Evolutionary conservation across 805 yeast species (phyloP).

Genomic region (Yamadazyma nakazawae): DNA sequence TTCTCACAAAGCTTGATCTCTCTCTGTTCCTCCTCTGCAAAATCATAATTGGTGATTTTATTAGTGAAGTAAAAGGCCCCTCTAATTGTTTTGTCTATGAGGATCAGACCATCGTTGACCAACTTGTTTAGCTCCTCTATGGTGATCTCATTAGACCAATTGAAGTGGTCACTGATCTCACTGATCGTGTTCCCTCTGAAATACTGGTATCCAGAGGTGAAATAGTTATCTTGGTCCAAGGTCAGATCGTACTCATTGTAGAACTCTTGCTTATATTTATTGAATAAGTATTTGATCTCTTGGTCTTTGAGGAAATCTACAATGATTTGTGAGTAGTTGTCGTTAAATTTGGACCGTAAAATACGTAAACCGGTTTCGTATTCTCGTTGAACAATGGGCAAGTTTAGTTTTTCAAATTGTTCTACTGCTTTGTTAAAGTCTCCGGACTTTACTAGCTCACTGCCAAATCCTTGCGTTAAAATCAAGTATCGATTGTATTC

Average conservation of each 20-base stretch:
- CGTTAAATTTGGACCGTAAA: constrained; percentile 22
- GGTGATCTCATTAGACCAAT: constrained; percentile 67
- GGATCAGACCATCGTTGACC: constrained; percentile 52
- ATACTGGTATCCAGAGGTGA: constrained; percentile 16
- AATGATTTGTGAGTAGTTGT: constrained; percentile 25
- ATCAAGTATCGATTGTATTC: constrained; percentile 36
- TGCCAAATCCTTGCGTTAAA: constrained; percentile 45
- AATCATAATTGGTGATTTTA: constrained; percentile 11
- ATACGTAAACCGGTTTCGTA: constrained; percentile 37
- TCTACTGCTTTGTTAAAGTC: constrained; percentile 64
- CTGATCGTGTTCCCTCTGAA: constrained; percentile 36
- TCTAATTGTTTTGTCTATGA: constrained; percentile 64
- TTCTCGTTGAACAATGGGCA: constrained; percentile 49
- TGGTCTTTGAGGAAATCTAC: constrained; percentile 21
- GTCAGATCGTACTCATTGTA: constrained; percentile 6
- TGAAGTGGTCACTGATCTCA: constrained; percentile 47
- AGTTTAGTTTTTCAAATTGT: constrained; percentile 49
- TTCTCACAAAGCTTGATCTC: neutral
- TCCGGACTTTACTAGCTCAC: constrained; percentile 64
- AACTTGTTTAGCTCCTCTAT: constrained; percentile 61
- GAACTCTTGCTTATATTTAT: constrained; percentile 20
- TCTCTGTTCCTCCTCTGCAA: constrained; percentile 6
- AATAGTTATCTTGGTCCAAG: constrained; percentile 17
- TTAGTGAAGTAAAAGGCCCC: constrained; percentile 66
- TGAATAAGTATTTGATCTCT: constrained; percentile 22